These are phyloP conservation scores for Colletotrichum musae DNA, from an alignment of 2,329 filamentous ascomycete species.

Conservation along the genomic window DNA sequence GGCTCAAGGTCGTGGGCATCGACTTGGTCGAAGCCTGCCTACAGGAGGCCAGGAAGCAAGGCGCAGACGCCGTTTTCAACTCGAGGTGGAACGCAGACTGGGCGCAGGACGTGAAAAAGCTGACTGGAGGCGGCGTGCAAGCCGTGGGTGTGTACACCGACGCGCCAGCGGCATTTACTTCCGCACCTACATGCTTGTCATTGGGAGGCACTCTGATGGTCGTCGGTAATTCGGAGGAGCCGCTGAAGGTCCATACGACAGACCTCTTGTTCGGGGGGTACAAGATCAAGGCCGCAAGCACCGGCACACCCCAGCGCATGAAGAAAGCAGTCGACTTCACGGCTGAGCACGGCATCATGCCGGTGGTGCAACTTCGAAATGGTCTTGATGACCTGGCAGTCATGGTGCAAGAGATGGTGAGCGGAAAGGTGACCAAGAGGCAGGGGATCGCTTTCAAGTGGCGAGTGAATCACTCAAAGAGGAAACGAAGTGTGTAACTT, in stretches of 20 bases:
- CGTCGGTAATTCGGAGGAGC: conserved; percentile 56
- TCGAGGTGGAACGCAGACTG: conserved; percentile 55
- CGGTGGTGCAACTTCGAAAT: conserved; percentile 54
- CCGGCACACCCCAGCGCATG: conserved; percentile 58
- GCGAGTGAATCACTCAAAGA: too few species aligned
- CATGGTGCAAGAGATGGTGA: conserved; percentile 56
- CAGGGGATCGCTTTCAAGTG: conserved; percentile 54
- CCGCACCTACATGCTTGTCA: conserved; percentile 53
- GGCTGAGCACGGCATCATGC: conserved; percentile 56
- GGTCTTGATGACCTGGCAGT: conserved; percentile 54
- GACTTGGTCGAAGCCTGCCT: conserved; percentile 61
- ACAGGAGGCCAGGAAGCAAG: conserved; percentile 53
- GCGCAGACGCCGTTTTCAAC: conserved; percentile 60
- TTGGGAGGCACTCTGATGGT: conserved; percentile 58
- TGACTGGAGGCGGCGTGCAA: conserved; percentile 57
- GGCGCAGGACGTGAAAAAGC: conserved; percentile 55
- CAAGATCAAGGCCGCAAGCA: conserved; percentile 58
- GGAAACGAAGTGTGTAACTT: too few species aligned
- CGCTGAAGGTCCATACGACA: conserved; percentile 53
- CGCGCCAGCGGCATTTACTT: conserved; percentile 53
- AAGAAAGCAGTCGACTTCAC: conserved; percentile 60
- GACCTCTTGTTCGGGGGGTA: conserved; percentile 57
- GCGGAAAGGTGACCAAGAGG: conserved; percentile 52
- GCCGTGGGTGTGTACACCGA: conserved; percentile 59
- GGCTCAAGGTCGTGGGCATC: conserved; percentile 57